Base-by-base conservation (phyloP, 192 early-diverging fungal species). In the Linnemannia elongata region DNA sequence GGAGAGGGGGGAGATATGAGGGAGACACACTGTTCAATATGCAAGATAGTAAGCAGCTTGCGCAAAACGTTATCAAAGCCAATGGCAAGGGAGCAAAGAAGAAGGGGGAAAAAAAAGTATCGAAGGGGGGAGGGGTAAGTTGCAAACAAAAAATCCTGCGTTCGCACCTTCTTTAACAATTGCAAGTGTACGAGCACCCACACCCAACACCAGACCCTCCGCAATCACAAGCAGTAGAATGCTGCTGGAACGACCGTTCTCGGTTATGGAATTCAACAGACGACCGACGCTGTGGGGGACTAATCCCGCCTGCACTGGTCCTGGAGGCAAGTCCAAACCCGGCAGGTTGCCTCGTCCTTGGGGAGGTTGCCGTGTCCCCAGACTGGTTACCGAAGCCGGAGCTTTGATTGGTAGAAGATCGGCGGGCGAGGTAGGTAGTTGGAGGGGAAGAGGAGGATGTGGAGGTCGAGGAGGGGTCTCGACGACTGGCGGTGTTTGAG, bases 221-320 rank as follows among this genome's bases (percentile, higher is more conserved):
- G 33, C 85, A 87, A 69, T 87, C 85, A 45, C 85, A 87, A 12
- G 85, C 79, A 9, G 85, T 81, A 27, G 85, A 87, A 72, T 87
- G 85, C 66, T 87, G 79, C 49, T 80, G 76, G 68, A 87, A 87
- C 7, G 76, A 76, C 17, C 85, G 70, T n/a, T 87, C 85, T 36
- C 75, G 70, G 72, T 87, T 87, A 74, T 76, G 60, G 76, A 80
- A 87, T 66, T 87, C 85, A 36, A 81, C 20, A 24, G 85, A 87
- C 52, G 85, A 57, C 39, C 85, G 75, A 24, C 85, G 76, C 18
- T 87, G 79, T 35, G 57, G 84, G 1, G 52, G 33, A 30, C 47
- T 60, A 15, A 66, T 33, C 8, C 60, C 60, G 10, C 55, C 24
- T 1, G 17, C 6, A 4, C 6, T 18, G 6, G 30, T 66, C 10